Percentiles rank a stretch among this genome's conserved stretches.
Evolutionary conservation across 352 stramenopile genomes (phyloP).

Genomic region (Pythium folliculosum): DNA sequence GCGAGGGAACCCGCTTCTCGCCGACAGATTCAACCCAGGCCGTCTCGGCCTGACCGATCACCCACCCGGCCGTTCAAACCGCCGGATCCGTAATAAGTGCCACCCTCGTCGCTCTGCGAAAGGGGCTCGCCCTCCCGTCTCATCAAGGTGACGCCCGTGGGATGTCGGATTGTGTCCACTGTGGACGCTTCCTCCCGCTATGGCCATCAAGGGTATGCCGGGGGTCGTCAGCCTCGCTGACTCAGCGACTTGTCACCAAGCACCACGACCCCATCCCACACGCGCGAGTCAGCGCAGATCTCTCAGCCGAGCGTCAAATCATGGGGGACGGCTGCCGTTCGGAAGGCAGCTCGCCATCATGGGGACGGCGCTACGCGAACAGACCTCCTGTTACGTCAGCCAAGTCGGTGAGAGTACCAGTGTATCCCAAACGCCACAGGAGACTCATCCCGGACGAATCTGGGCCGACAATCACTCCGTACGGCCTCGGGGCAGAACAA

Average conservation of each 20-base stretch:
- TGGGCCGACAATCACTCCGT: neutral
- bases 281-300: neutral
- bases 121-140: neutral
- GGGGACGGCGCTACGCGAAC: too few relatives aligned
- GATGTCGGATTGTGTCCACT: neutral
- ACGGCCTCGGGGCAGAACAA: neutral
- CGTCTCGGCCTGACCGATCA: too few relatives aligned
- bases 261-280: neutral
- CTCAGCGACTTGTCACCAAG: neutral
- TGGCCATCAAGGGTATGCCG: neutral
- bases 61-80: too few relatives aligned
- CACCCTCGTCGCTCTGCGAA: neutral
- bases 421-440: neutral
- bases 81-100: too few relatives aligned
- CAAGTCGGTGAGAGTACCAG: too few relatives aligned
- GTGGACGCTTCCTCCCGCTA: constrained; percentile 1
- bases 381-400: too few relatives aligned
- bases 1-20: too few relatives aligned
- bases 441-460: neutral
- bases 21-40: too few relatives aligned
- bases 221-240: neutral
- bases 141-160: neutral
- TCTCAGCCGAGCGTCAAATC: too few relatives aligned
- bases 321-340: too few relatives aligned
- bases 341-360: too few relatives aligned